Percentiles rank a stretch among this genome's conserved stretches.
Evolutionary conservation across 2,329 filamentous ascomycete genomes (phyloP).

Genomic region (Lecanicillium sp.): DNA sequence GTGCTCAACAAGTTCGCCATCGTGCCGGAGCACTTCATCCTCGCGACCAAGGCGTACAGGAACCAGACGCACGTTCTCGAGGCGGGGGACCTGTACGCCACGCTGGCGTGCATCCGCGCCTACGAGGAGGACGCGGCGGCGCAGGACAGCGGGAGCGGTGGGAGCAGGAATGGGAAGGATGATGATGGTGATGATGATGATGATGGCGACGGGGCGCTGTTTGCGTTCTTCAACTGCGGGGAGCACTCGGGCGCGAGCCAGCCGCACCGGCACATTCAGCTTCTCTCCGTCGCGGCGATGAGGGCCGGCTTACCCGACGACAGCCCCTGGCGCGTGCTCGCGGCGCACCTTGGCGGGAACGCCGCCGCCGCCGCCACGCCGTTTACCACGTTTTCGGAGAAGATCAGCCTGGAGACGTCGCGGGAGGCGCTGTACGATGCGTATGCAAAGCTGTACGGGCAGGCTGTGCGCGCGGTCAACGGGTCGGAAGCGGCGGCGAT

Average conservation of each 20-base stretch:
- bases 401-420: conserved; percentile 29
- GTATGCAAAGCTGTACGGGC: conserved; percentile 44
- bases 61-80: conserved; percentile 61
- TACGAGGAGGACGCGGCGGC: conserved; percentile 31
- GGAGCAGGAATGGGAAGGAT: too few species aligned
- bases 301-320: conserved; percentile 38
- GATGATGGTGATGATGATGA: conserved; percentile 9
- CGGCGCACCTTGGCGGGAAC: conserved; percentile 28
- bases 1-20: conserved; percentile 73
- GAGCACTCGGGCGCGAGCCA: conserved; percentile 64
- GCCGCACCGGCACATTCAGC: conserved; percentile 64
- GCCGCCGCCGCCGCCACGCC: conserved; percentile 26
- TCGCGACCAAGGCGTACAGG: conserved; percentile 58
- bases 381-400: conserved; percentile 39
- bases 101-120: conserved; percentile 55
- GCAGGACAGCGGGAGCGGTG: too few species aligned
- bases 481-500: conserved; percentile 17
- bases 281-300: conserved; percentile 63
- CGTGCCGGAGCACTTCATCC: conserved; percentile 65
- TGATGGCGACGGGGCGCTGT: conserved; percentile 36
- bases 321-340: conserved; percentile 43
- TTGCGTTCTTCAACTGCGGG: conserved; percentile 67
- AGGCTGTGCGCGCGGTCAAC: conserved; percentile 35
- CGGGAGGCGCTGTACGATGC: conserved; percentile 31
- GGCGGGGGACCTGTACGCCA: conserved; percentile 51